A percentile compares a stretch with the other conserved stretches of the same genome.
phyloP scores from a whole-genome alignment of 2,329 filamentous ascomycete genomes.

The Parascedosporium putredinis region DNA sequence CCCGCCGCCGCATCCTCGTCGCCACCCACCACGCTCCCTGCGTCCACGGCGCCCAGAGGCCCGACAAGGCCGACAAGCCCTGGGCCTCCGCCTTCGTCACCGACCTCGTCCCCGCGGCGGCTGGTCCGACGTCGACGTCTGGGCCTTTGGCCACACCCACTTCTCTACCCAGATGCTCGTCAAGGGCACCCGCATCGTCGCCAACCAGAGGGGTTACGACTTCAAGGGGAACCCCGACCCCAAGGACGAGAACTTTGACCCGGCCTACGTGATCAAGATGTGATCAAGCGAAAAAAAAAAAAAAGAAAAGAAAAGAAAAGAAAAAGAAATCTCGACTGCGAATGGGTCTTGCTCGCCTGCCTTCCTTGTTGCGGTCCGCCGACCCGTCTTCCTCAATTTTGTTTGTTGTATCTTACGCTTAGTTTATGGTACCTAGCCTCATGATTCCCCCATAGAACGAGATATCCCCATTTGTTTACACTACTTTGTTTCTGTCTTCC shows the following conservation, averaged over 20 bases:
- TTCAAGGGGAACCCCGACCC: not conserved
- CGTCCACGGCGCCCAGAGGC: conserved; percentile 35
- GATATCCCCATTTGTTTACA: no score
- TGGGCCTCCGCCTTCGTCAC: conserved; percentile 43
- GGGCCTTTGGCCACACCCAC: conserved; percentile 41
- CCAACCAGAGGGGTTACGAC: conserved; percentile 33
- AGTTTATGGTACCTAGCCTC: no score
- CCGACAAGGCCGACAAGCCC: conserved; percentile 34
- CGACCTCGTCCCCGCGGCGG: conserved; percentile 23
- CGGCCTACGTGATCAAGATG: not conserved
- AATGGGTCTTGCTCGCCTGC: no score
- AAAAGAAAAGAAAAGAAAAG: not conserved
- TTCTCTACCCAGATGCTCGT: conserved; percentile 26
- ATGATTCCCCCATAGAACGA: no score
- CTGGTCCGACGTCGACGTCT: conserved; percentile 20
- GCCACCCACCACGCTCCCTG: conserved; percentile 49
- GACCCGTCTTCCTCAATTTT: no score
- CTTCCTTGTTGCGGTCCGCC: no score
- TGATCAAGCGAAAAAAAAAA: not conserved
- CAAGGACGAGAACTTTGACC: not conserved
- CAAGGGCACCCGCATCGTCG: conserved; percentile 26
- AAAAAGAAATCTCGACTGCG: no score
- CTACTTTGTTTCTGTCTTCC: no score
- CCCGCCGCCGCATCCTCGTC: conserved; percentile 30
- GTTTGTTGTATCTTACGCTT: no score